Evolutionary conservation across 371 early-diverging fungal species (phyloP).

Genomic region (Mucor indicus): DNA sequence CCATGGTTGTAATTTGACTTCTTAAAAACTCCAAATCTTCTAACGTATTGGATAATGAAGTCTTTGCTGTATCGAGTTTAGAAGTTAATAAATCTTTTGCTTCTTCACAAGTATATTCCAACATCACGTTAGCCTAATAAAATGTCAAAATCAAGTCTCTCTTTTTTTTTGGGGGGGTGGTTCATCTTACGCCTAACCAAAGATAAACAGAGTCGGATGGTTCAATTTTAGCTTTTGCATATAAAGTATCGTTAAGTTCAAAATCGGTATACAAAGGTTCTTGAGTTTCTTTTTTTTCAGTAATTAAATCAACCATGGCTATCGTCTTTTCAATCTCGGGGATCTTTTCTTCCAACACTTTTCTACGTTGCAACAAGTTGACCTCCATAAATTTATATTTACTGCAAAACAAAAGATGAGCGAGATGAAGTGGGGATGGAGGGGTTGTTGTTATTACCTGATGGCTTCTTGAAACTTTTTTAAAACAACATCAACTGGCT

Average conservation of each 20-base stretch:
- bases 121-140: constrained; percentile 91
- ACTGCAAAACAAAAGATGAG: constrained; percentile 39
- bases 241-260: constrained; percentile 93
- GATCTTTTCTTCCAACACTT: constrained; percentile 84
- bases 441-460: constrained; percentile 46
- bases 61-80: constrained; percentile 77
- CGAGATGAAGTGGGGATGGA: background rate
- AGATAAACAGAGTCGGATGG: constrained; percentile 81
- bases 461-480: constrained; percentile 91
- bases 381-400: constrained; percentile 97
- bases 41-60: constrained; percentile 64
- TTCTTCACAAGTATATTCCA: constrained; percentile 91
- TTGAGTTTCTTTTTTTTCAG: constrained; percentile 58
- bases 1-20: constrained; percentile 97
- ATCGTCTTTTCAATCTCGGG: constrained; percentile 96
- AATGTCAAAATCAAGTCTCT: background rate
- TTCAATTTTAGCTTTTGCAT: constrained; percentile 79
- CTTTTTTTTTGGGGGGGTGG: background rate
- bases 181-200: constrained; percentile 87
- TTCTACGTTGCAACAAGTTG: constrained; percentile 79
- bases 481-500: constrained; percentile 80
- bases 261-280: constrained; percentile 83
- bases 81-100: constrained; percentile 76
- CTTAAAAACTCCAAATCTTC: constrained; percentile 94
- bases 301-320: constrained; percentile 79